Evolutionary conservation across 2,329 filamentous ascomycete species (phyloP), one percentile per base, ranked within the genome.

Genomic region (Alternaria conjuncta): DNA sequence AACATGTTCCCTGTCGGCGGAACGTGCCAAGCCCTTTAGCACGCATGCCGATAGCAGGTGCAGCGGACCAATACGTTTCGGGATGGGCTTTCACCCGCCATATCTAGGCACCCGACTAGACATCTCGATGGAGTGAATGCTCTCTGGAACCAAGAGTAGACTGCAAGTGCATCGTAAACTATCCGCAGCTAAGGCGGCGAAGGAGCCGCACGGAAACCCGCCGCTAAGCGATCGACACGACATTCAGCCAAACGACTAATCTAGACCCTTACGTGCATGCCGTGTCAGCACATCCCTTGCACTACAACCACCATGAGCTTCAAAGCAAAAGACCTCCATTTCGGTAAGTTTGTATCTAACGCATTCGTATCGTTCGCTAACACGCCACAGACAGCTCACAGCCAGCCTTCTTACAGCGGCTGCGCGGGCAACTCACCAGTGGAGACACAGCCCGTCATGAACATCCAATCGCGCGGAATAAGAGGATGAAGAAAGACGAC

Each of bases 291-390:
- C 36, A 46, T 55, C 23, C 44, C 55, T 59, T 65, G 56, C 56
- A 41, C 50, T 61, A n/a, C 50, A 28, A 32, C 4, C 21, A 66
- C 56, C 11, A 90, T 84, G 81, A 83, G 81, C 64, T 81, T 92
- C 75, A 92, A 88, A 57, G 83, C 88, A 71, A 92, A 92, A 73
- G 89, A 92, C 78, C 85, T 94, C 53, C 85, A 86, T 61, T 94
- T 92, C 84, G 84, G 86, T 81, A 56, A 26, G 65, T 41, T 49
- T 11, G 6, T 6, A 45, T 13, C 15, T 23, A 23, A 6, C 1
- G 36, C 13, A 15, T 10, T 5, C 13, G 20, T 21, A 50, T 84
- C 84, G 26, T 82, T 83, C 18, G 13, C 65, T 73, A 18, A 75
- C 15, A 5, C 8, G 23, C 18, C 6, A 7, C 84, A 85, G 83